Conservation (phyloP, 2,329 filamentous ascomycete genomes). For the Colletotrichum echinochloae region DNA sequence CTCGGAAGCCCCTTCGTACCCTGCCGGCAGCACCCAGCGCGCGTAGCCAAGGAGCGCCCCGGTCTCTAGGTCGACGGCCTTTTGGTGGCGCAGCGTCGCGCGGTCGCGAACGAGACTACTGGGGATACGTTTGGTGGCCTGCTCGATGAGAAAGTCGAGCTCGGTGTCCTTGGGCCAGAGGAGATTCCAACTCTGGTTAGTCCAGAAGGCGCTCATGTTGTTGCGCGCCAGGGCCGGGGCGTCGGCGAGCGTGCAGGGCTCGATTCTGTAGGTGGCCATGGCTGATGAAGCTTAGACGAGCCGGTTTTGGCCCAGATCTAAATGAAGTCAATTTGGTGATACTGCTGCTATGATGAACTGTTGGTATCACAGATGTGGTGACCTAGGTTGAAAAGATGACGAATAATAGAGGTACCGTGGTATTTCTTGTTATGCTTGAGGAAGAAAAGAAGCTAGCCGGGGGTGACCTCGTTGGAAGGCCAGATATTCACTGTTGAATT, state of each 20-base stretch:
- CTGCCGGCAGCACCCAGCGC: constrained; percentile 43
- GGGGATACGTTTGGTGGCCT: constrained; percentile 38
- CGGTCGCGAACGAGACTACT: constrained; percentile 40
- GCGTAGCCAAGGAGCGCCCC: constrained; percentile 44
- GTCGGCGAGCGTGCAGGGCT: constrained; percentile 43
- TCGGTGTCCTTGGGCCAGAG: constrained; percentile 32
- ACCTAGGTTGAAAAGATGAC: too few species aligned
- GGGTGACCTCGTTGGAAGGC: too few species aligned
- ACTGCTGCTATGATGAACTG: background rate
- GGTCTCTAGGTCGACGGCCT: constrained; percentile 43
- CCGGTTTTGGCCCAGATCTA: too few species aligned
- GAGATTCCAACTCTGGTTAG: constrained; percentile 43
- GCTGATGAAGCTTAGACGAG: background rate
- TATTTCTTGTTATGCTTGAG: too few species aligned
- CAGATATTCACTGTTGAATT: too few species aligned
- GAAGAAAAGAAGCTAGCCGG: too few species aligned
- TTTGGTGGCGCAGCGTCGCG: constrained; percentile 42
- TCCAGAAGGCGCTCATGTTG: constrained; percentile 46
- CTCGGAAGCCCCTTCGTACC: constrained; percentile 9
- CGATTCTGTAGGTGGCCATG: constrained; percentile 18
- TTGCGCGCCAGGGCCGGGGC: constrained; percentile 42
- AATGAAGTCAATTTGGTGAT: background rate
- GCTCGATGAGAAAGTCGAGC: constrained; percentile 37
- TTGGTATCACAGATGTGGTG: too few species aligned
- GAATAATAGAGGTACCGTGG: too few species aligned